Evolutionary conservation across 257 asterid species (phyloP), one percentile per base, ranked within the genome.

Genomic region (Scutellaria baicalensis): DNA sequence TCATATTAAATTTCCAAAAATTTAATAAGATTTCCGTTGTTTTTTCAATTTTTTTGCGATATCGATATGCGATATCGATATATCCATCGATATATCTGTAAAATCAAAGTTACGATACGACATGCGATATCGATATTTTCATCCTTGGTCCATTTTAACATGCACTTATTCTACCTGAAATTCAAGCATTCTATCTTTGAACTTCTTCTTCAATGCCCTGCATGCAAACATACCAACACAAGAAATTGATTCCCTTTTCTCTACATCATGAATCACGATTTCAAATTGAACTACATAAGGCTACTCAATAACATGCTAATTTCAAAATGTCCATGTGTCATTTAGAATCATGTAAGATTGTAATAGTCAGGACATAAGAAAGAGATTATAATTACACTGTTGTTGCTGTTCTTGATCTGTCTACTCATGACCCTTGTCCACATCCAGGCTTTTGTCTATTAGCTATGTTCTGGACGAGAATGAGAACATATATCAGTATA

Each of bases 191-290:
- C 78, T 88, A 67, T 90, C 95, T 79, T 88, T 90, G 75, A 90
- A 84, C 83, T 86, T 90, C 85, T 88, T 90, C 84, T 83, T 90
- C 79, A 88, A 77, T 23, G 93, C 84, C 72, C 97, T 90, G 88
- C 80, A 78, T 64, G 55, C 59, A 69, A 66, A 27, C 47, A 68
- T 33, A 63, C 1, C 18, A 6, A 6, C 55, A 50, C 21, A 64
- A 47, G 47, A 74, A 51, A 33, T 73, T 62, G 14, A 42, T 20
- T 70, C 59, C 20, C 21, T 60, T 40, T 40, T 35, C 8, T 14
- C 38, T 49, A 39, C 17, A 21, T 62, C 69, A 56, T 58, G 16
- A 57, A 11, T 14, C 39, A 23, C 1, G 27, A 23, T 23, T 23
- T 27, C 33, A 1, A 27, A 27, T 27, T 27, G 33, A 27, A 27